A percentile compares a stretch with the other conserved stretches of the same genome.
Conservation (phyloP, 2,329 filamentous ascomycete genomes). For the Aspergillus sp. region DNA sequence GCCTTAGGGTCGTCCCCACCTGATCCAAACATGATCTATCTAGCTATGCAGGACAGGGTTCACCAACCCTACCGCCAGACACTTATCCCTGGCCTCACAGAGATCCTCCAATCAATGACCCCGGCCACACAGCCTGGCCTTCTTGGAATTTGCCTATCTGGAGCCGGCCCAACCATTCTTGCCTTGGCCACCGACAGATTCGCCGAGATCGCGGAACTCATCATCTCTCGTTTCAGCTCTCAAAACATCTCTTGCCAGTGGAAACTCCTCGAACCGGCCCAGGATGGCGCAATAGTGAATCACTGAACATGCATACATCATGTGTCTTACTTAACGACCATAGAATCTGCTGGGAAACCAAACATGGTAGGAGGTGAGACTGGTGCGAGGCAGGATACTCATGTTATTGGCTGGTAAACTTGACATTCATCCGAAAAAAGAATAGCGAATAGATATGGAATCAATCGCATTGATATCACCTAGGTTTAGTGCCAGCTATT, state of each 20-base stretch:
- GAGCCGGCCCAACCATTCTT: slow-evolving; percentile 91
- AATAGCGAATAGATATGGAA: too few relatives aligned
- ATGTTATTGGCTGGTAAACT: too few relatives aligned
- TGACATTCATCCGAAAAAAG: too few relatives aligned
- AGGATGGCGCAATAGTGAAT: slow-evolving; percentile 53
- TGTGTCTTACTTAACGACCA: neutral
- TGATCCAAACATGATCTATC: slow-evolving; percentile 89
- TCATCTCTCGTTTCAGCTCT: slow-evolving; percentile 70
- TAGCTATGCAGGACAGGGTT: slow-evolving; percentile 98
- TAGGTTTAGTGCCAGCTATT: too few relatives aligned
- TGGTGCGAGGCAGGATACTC: too few relatives aligned
- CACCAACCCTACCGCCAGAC: slow-evolving; percentile 94
- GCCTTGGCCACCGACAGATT: slow-evolving; percentile 90
- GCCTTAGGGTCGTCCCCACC: slow-evolving; percentile 87
- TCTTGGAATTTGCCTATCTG: slow-evolving; percentile 90
- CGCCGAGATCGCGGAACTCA: slow-evolving; percentile 76
- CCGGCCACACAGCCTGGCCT: slow-evolving; percentile 83
- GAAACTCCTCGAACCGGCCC: slow-evolving; percentile 84
- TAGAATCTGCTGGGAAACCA: too few relatives aligned
- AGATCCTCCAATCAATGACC: slow-evolving; percentile 89
- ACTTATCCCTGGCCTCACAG: slow-evolving; percentile 85
- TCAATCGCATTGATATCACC: too few relatives aligned
- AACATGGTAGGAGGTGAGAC: too few relatives aligned
- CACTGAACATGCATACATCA: slow-evolving; percentile 3
- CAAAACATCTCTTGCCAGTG: slow-evolving; percentile 72